Evolutionary conservation across 495 filamentous ascomycete genomes (phyloP), one percentile per base, ranked within the genome.

Genomic region (Pseudevernia furfuracea): DNA sequence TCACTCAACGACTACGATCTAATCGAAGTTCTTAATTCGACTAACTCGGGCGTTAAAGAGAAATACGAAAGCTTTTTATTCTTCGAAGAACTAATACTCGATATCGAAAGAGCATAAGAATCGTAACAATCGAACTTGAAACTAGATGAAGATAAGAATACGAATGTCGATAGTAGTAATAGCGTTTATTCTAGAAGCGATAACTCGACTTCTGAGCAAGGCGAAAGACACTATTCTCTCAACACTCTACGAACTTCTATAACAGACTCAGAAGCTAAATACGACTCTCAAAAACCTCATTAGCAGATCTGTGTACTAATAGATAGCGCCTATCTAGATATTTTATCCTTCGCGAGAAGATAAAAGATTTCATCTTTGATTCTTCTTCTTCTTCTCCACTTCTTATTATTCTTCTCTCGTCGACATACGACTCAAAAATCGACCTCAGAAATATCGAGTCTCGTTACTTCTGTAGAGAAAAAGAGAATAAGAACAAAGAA

Each of bases 221-320:
- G n/a, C 41, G 25, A 21, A 36, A 30, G 41, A 19, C 32, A 61
- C 41, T 25, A 19, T 10, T 44, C 21, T 25, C 7, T 38, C 14
- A 60, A 43, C 39, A 25, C 36, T 39, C 41, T 9, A 28, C 34
- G 37, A 21, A 25, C 17, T 39, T 39, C 36, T 25, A 21, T 43
- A 39, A 3, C 21, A 59, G n/a, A 37, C 57, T 59, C n/a, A 59
- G 34, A 59, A 59, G 57, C 21, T 39, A 25, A 21, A 37, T 59
- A 28, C 57, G 57, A 59, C 21, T 21, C 32, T 59, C 43, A 23
- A 59, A 59, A 8, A 17, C 57, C 10, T 5, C n/a, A 21, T 37
- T 59, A 39, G 41, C 36, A 59, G 34, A 59, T 43, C 39, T 43
- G 17, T 19, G 39, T 43, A 17, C 39, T 43, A 19, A 43, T 6